Conservation (phyloP, 208 protist genomes). For the Leishmania aethiopica region DNA sequence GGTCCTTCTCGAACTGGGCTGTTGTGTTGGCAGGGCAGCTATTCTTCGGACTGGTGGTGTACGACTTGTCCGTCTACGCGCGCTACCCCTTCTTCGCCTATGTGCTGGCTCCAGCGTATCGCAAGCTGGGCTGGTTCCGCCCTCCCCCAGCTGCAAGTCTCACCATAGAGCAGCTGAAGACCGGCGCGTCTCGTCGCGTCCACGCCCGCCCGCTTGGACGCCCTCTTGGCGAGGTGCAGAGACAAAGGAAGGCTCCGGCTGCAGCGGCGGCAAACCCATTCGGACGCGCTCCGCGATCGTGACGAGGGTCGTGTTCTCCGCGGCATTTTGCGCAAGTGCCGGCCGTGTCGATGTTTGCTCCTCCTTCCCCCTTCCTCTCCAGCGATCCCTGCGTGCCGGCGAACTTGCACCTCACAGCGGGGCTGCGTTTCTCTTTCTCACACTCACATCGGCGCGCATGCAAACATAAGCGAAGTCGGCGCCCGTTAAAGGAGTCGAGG, state of each 20-base stretch:
- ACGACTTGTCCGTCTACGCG: conserved; percentile 80
- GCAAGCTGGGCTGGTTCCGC: conserved; percentile 46
- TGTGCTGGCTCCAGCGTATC: conserved; percentile 67
- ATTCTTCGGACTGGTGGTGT: conserved; percentile 63
- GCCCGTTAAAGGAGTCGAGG: background rate
- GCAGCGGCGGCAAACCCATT: conserved; percentile 5
- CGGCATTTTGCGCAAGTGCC: background rate
- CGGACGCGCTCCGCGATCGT: conserved; percentile 12
- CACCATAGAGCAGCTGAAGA: conserved; percentile 54
- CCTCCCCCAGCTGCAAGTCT: conserved; percentile 29
- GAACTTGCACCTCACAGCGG: background rate
- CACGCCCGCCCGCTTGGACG: conserved; percentile 56
- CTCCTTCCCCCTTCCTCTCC: background rate
- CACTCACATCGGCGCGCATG: background rate
- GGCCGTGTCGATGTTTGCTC: background rate
- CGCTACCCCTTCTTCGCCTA: conserved; percentile 78
- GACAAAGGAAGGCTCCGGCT: conserved; percentile 22
- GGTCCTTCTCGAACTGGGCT: conserved; percentile 64
- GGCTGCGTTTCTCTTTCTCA: background rate
- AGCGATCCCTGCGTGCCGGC: background rate
- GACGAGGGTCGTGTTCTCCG: background rate
- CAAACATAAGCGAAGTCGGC: background rate
- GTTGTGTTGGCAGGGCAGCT: conserved; percentile 67
- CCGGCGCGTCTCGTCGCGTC: conserved; percentile 24
- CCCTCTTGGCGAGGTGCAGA: conserved; percentile 45